A percentile compares a stretch with the other conserved stretches of the same genome.
Evolutionary conservation across 192 early-diverging fungal species (phyloP).

Genomic region (Kickxella alabastrina): DNA sequence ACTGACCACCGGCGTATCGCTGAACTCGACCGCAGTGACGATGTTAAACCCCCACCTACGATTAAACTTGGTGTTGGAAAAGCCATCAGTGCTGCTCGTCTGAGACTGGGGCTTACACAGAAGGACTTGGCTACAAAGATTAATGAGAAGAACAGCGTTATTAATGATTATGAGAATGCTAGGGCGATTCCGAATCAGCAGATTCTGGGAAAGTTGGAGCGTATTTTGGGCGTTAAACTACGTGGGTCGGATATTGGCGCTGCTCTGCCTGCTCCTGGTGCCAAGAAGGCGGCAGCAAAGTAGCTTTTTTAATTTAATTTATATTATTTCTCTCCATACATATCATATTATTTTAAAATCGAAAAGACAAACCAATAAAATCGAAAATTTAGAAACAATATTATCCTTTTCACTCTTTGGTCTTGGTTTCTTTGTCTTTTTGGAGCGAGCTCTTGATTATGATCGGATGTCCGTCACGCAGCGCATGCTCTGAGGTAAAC

Average conservation of each 20-base stretch:
- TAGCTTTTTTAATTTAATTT: not conserved
- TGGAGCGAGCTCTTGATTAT: slow-evolving; percentile 38
- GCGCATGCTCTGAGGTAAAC: slow-evolving; percentile 40
- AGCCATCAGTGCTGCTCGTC: slow-evolving; percentile 78
- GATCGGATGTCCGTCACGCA: slow-evolving; percentile 45
- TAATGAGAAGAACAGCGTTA: slow-evolving; percentile 89
- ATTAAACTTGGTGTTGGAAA: slow-evolving; percentile 70
- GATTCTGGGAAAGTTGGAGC: slow-evolving; percentile 84
- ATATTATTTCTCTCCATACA: slow-evolving; percentile 6
- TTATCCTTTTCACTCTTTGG: too few species aligned
- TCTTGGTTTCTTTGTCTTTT: slow-evolving; percentile 10
- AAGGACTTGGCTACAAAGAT: slow-evolving; percentile 85
- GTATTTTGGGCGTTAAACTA: slow-evolving; percentile 82
- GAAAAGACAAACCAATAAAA: not conserved
- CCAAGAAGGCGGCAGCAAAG: slow-evolving; percentile 2
- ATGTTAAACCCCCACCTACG: slow-evolving; percentile 67
- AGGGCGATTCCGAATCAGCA: slow-evolving; percentile 88
- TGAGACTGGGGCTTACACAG: slow-evolving; percentile 74
- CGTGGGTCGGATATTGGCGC: slow-evolving; percentile 71
- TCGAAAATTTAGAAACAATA: too few species aligned
- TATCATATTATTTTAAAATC: slow-evolving; percentile 19
- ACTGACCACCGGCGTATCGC: slow-evolving; percentile 75
- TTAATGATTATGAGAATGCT: slow-evolving; percentile 88
- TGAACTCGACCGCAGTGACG: slow-evolving; percentile 83
- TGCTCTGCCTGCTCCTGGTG: slow-evolving; percentile 41